These are phyloP conservation scores for Bipolaris victoriae DNA, from an alignment of 2,329 filamentous ascomycete species.

Conservation along the genomic window DNA sequence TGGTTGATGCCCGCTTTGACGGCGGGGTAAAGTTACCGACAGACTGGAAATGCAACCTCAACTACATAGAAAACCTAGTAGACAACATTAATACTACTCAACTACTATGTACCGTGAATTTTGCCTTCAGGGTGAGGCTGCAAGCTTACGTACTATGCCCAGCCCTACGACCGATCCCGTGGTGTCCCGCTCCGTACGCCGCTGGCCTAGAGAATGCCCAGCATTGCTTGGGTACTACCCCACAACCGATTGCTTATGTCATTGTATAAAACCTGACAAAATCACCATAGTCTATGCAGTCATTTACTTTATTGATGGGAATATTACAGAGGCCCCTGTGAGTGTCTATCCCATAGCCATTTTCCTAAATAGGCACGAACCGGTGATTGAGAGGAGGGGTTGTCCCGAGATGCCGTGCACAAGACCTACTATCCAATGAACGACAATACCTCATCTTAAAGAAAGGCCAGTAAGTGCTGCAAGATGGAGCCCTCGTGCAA, in stretches of 20 bases:
- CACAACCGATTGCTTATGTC: slow-evolving; percentile 13
- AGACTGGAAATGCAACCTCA: slow-evolving; percentile 13
- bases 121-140: neutral
- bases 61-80: neutral
- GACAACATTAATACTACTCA: neutral
- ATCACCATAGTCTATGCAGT: slow-evolving; percentile 1
- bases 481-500: neutral
- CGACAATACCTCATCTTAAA: neutral
- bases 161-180: slow-evolving; percentile 10
- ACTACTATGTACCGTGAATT: neutral
- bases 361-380: slow-evolving; percentile 3
- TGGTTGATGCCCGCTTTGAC: slow-evolving; percentile 15
- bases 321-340: neutral
- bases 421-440: neutral
- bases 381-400: neutral
- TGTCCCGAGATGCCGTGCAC: neutral
- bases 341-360: neutral
- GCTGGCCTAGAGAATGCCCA: slow-evolving; percentile 4
- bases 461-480: neutral
- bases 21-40: slow-evolving; percentile 35
- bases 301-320: neutral
- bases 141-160: neutral
- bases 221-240: slow-evolving; percentile 11
- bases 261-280: slow-evolving; percentile 7
- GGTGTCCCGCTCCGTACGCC: slow-evolving; percentile 4